These are phyloP conservation scores for Castanea sativa DNA, from an alignment of 306 rosid species.

Conservation along the genomic window DNA sequence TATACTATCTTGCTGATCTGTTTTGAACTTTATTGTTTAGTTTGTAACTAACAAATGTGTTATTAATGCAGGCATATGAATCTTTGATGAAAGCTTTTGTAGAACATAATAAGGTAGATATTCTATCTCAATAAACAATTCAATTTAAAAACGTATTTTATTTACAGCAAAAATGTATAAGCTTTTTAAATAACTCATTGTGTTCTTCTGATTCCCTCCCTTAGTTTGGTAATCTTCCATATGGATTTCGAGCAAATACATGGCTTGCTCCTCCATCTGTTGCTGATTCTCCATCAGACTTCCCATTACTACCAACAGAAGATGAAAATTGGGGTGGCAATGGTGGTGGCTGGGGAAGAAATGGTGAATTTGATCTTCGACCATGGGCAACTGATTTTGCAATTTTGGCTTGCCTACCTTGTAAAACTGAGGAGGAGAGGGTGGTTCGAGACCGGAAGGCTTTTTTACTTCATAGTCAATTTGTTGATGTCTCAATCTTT, in stretches of 20 bases:
- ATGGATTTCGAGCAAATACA: slow-evolving; percentile 88
- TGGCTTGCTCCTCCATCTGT: slow-evolving; percentile 93
- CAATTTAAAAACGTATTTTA: neutral
- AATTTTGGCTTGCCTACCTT: slow-evolving; percentile 69
- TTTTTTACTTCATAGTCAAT: slow-evolving; percentile 78
- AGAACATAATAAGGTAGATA: slow-evolving; percentile 82
- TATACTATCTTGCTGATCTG: neutral
- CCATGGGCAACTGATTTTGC: slow-evolving; percentile 84
- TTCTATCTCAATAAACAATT: slow-evolving; percentile 10
- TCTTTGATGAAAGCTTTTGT: slow-evolving; percentile 79
- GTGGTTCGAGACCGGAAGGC: slow-evolving; percentile 87
- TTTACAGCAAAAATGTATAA: neutral
- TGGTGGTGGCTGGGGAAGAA: slow-evolving; percentile 84
- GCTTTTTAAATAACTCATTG: slow-evolving; percentile 10
- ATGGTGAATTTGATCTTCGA: slow-evolving; percentile 52
- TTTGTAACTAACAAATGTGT: slow-evolving; percentile 16
- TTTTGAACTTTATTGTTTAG: slow-evolving; percentile 6
- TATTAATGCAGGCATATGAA: slow-evolving; percentile 68
- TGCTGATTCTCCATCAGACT: slow-evolving; percentile 60
- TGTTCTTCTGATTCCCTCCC: neutral
- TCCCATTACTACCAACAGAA: slow-evolving; percentile 66
- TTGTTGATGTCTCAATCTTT: slow-evolving; percentile 72
- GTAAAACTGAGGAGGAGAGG: slow-evolving; percentile 96
- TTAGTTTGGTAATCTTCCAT: slow-evolving; percentile 97
- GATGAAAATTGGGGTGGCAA: slow-evolving; percentile 95